Percentiles rank a stretch among this genome's conserved stretches.
Conservation (phyloP, 768 basidiomycete genomes). For the Dentipellis sp. region DNA sequence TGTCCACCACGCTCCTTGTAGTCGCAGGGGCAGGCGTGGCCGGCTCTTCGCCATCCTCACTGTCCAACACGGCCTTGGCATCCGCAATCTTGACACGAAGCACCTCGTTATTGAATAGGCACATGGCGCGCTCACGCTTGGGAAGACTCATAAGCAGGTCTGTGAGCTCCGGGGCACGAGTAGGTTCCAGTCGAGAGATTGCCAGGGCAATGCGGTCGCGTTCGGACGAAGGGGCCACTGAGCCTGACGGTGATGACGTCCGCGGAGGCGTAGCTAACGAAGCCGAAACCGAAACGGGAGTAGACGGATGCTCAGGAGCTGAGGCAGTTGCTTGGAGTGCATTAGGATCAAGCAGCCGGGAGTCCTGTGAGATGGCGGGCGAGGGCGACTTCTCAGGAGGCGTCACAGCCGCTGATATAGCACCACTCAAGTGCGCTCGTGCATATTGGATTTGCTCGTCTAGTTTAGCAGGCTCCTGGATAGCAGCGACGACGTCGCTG, state of each 20-base stretch:
- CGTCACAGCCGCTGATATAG: constrained; percentile 18
- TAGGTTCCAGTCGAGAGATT: constrained; percentile 52
- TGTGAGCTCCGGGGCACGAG: constrained; percentile 54
- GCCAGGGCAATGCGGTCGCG: constrained; percentile 65
- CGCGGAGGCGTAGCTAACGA: constrained; percentile 76
- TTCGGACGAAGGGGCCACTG: constrained; percentile 55
- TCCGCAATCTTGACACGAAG: constrained; percentile 71
- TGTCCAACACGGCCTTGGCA: constrained; percentile 75
- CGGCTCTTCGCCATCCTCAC: constrained; percentile 43
- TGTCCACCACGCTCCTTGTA: constrained; percentile 16
- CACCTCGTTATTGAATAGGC: constrained; percentile 80
- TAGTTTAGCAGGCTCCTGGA: constrained; percentile 62
- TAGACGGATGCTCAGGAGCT: constrained; percentile 85
- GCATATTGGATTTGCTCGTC: constrained; percentile 49
- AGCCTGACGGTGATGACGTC: constrained; percentile 68
- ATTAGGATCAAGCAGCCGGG: constrained; percentile 55
- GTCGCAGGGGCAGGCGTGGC: constrained; percentile 23
- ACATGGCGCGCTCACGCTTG: constrained; percentile 85
- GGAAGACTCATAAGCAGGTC: constrained; percentile 80
- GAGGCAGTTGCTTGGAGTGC: constrained; percentile 67
- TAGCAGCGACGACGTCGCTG: constrained; percentile 66
- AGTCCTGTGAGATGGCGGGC: constrained; percentile 59
- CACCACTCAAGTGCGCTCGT: constrained; percentile 7
- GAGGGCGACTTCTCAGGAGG: constrained; percentile 45
- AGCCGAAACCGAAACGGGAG: constrained; percentile 69